Base-by-base conservation (phyloP, 2,329 filamentous ascomycete genomes). In the Fusarium tjaetaba region DNA sequence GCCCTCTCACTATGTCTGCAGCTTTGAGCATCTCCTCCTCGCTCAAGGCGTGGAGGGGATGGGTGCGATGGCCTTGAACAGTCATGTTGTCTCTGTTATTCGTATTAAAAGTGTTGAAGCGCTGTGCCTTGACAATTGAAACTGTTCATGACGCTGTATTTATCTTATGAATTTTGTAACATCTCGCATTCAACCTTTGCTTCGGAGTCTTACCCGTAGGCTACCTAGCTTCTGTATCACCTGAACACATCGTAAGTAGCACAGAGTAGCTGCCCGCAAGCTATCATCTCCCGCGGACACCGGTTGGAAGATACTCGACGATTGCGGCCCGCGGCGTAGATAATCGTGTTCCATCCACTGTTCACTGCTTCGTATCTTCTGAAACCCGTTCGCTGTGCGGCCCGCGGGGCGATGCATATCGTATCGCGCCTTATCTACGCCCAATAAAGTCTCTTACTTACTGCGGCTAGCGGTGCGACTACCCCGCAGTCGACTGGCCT, bases 1-100 rank as follows among this genome's bases (percentile, higher is more conserved):
- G 24, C 2, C 2, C 18, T 22, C 6, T 53, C 6, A 53, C 49
- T 16, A 38, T 38, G 4, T 39, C 49, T 5, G 49, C 49, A 11
- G 49, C 49, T 38, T 38, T 39, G 20, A 53, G 49, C 49, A 53
- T 38, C 18, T 53, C 49, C n/a, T 26, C 34, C n/a, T 53, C 34
- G 34, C 49, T 53, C 24, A 53, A 38, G 10, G 49, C 49, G 34
- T 53, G 34, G 18, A 53, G 49, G 11, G 49, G 49, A 38, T 53
- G 49, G 0, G 24, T 53, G 18, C n/a, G 34, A 9, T 22, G 49
- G 24, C n/a, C 34, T 22, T 53, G 24, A 16, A 22, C 34, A 6
- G 49, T 53, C 34, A 53, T 53, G 4, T 1, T 28, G 34, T 15
- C 38, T 38, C 5, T 3, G 24, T 38, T 11, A 7, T 13, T 9